Base-by-base conservation (phyloP, 768 basidiomycete species). In the Rhodosporidiobolus sp. region DNA sequence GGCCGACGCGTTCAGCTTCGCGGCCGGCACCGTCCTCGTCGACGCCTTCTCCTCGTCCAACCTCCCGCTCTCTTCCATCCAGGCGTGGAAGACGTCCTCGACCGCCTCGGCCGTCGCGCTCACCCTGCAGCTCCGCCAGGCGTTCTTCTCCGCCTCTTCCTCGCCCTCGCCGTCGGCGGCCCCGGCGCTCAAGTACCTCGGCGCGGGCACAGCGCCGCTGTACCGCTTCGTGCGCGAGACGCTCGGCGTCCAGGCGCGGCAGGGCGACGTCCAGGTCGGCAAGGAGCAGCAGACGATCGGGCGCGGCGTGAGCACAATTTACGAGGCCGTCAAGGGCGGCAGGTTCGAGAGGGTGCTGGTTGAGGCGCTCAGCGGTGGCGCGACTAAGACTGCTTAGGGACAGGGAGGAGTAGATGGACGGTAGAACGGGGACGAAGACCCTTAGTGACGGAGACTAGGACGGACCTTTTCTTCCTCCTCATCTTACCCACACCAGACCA, bases 211-310 rank as follows among this genome's bases (percentile, higher is more conserved):
- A 7, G 84, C 86, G 19, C 82, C 86, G 10, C 80, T 93, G 32
- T 94, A 94, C 80, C 87, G 90, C 79, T 94, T 87, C 73, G 86
- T 94, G 10, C 84, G 92, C 46, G 70, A 86, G 30, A 85, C 84
- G 14, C 82, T 93, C 38, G 90, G 89, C n/a, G 86, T 92, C 75
- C 85, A 82, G 72, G 85, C 85, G 64, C 89, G 90, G 14, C 84
- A 88, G 38, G 75, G 75, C 22, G 71, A 76, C 56, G 87, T 88
- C 61, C 88, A 90, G 57, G 84, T 69, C 26, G 75, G 75, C 22
- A 56, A 54, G 52, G 60, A 63, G 45, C 57, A 63, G 52, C 45
- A 83, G 49, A 89, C 88, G 17, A 80, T 88, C 57, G 92, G 92
- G 8, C 85, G 88, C 78, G 86, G 87, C 74, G 85, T 92, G 14